Percentiles rank a stretch among this genome's conserved stretches.
These are phyloP conservation scores for Zalaria obscura DNA, from an alignment of 2,329 filamentous ascomycete genomes.

Conservation along the genomic window DNA sequence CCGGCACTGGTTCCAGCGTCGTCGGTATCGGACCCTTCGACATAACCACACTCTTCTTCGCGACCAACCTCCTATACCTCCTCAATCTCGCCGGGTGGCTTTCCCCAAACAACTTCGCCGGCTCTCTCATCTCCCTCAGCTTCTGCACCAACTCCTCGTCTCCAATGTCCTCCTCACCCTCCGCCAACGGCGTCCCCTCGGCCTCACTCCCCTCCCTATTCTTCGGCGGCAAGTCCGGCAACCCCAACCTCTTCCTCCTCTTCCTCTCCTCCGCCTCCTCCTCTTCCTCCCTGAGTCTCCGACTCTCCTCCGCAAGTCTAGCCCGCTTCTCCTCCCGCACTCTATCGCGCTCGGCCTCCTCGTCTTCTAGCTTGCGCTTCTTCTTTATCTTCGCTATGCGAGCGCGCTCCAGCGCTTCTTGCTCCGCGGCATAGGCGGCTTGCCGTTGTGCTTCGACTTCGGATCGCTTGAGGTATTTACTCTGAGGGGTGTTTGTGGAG, in stretches of 20 bases:
- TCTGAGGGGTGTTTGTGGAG: constrained; percentile 24
- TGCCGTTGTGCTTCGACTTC: constrained; percentile 75
- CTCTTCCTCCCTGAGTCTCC: constrained; percentile 52
- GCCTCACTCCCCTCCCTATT: constrained; percentile 29
- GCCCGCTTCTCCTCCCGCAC: constrained; percentile 70
- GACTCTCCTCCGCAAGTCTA: constrained; percentile 68
- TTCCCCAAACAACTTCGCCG: constrained; percentile 69
- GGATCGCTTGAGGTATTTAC: constrained; percentile 74
- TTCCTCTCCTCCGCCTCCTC: constrained; percentile 59
- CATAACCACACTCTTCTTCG: constrained; percentile 31
- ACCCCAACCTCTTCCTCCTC: constrained; percentile 60
- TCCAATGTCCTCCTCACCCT: constrained; percentile 45
- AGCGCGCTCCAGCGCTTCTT: constrained; percentile 57
- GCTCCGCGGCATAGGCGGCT: constrained; percentile 68
- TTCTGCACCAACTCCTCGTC: constrained; percentile 56
- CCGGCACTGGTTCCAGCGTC: constrained; percentile 62
- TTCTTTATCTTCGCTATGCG: constrained; percentile 54
- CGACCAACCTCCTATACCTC: constrained; percentile 52
- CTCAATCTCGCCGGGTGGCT: constrained; percentile 52
- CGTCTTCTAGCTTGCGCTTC: constrained; percentile 84
- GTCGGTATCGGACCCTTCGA: constrained; percentile 77
- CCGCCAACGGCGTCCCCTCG: constrained; percentile 12
- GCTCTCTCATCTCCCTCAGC: constrained; percentile 59
- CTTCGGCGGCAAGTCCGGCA: constrained; percentile 55
- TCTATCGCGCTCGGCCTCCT: constrained; percentile 55